phyloP scores from a whole-genome alignment of 139 green algal species.

The Bryopsis sp. region DNA sequence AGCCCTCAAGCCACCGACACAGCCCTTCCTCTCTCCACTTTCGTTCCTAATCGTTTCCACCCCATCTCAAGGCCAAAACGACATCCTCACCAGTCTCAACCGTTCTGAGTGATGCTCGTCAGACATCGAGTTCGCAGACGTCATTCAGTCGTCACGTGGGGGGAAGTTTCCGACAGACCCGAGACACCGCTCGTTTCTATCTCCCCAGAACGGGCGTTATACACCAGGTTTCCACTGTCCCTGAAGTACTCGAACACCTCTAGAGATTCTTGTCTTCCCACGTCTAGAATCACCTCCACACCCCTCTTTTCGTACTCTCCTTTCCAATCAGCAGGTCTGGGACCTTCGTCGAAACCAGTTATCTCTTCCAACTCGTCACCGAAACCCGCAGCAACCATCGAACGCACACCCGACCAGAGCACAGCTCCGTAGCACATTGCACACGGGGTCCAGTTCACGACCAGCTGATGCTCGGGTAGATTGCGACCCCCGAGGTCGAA shows the following conservation, averaged over 20 bases:
- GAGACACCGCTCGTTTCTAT: too few relatives aligned
- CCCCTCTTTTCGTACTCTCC: not conserved
- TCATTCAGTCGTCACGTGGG: too few relatives aligned
- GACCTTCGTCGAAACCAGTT: slow-evolving; percentile 10
- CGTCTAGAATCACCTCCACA: not conserved
- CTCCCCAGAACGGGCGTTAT: too few relatives aligned
- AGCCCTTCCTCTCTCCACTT: too few relatives aligned
- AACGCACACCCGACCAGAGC: slow-evolving; percentile 4
- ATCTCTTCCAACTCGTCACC: slow-evolving; percentile 9
- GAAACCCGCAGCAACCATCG: not conserved
- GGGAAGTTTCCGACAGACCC: too few relatives aligned
- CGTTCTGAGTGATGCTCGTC: too few relatives aligned
- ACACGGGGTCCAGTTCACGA: slow-evolving; percentile 10
- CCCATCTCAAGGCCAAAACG: too few relatives aligned
- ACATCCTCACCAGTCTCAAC: too few relatives aligned
- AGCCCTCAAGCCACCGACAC: too few relatives aligned
- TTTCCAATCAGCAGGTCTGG: not conserved
- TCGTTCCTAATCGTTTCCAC: too few relatives aligned
- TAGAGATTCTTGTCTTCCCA: not conserved
- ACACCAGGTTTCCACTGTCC: not conserved
- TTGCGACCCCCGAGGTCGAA: not conserved
- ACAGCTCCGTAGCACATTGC: slow-evolving; percentile 16
- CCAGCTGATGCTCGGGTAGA: not conserved
- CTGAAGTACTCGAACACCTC: slow-evolving; percentile 8
- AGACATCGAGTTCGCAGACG: too few relatives aligned